Evolutionary conservation across 2,329 filamentous ascomycete genomes (phyloP), one percentile per base, ranked within the genome.

Genomic region (Pestalotiopsis sp.): DNA sequence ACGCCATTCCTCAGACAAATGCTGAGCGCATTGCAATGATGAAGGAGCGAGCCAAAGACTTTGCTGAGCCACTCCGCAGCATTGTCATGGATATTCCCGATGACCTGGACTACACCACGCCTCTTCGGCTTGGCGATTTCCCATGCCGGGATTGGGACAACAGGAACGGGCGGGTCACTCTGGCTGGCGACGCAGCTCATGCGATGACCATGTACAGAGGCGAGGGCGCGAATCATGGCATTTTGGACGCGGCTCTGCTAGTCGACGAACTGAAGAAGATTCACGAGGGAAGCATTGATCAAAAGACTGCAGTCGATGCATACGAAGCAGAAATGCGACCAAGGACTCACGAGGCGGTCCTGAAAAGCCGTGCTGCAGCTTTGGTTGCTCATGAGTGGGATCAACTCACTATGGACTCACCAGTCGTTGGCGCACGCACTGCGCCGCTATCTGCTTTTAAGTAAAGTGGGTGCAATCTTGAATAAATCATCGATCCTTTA

Each of bases 161-260:
- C 62, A 74, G 72, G 13, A 74, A 76, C 56, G 85, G 85, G 3
- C 77, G 79, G 1, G 81, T 85, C 3, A 85, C 85, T 1, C 75
- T 89, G 1, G 79, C 83, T 4, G 87, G 87, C 3, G 87, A 89
- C 73, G 83, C 86, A 2, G 86, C 86, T 0, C 86, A 89, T 74
- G 83, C 86, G n/a, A 89, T 89, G 86, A 87, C 85, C 38, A 87
- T 88, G 85, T 87, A 79, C 66, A 77, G 81, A 17, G 81, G 81
- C 31, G 80, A 83, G 66, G 81, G 76, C 1, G 78, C 76, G 7
- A 83, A 82, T 67, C 81, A 83, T 68, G 81, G 80, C 17, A 80
- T 83, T 13, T 74, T 81, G n/a, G 81, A 83, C 64, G 80, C 81
- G 2, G 76, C 75, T 49, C 70, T 76, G 49, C 73, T 82, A 49